These are phyloP conservation scores for Arthrobotrys iridis DNA, from an alignment of 2,329 filamentous ascomycete genomes.

Conservation along the genomic window DNA sequence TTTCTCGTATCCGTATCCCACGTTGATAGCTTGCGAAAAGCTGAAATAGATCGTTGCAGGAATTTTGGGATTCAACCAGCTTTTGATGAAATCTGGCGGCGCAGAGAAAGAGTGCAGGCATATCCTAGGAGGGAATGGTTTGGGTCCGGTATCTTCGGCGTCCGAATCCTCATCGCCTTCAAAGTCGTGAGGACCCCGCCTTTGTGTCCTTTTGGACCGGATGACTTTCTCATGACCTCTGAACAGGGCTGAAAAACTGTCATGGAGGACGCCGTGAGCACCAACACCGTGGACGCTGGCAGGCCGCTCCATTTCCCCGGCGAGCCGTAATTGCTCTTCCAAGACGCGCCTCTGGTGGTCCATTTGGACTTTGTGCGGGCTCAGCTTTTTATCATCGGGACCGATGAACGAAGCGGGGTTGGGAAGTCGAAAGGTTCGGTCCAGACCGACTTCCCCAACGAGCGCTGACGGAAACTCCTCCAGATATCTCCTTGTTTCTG, in stretches of 20 bases:
- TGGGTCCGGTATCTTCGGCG: slow-evolving; percentile 60
- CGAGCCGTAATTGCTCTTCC: slow-evolving; percentile 74
- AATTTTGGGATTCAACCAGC: slow-evolving; percentile 77
- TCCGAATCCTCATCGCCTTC: slow-evolving; percentile 56
- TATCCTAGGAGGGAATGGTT: slow-evolving; percentile 82
- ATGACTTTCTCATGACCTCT: slow-evolving; percentile 74
- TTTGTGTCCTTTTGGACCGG: slow-evolving; percentile 70
- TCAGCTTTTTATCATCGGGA: slow-evolving; percentile 74
- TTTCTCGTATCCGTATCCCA: slow-evolving; percentile 62
- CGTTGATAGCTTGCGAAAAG: slow-evolving; percentile 86
- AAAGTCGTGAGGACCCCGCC: slow-evolving; percentile 55
- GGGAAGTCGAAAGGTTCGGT: slow-evolving; percentile 80
- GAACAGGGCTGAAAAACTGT: slow-evolving; percentile 74
- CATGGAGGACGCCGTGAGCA: slow-evolving; percentile 76
- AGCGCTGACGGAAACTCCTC: slow-evolving; percentile 71
- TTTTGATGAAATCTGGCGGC: slow-evolving; percentile 75
- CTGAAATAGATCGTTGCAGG: slow-evolving; percentile 83
- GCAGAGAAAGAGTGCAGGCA: slow-evolving; percentile 96
- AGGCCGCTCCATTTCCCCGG: slow-evolving; percentile 72
- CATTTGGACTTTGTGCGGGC: slow-evolving; percentile 74
- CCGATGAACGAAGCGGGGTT: slow-evolving; percentile 61
- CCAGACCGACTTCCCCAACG: slow-evolving; percentile 80
- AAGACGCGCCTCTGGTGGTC: slow-evolving; percentile 75
- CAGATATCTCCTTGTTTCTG: slow-evolving; percentile 69
- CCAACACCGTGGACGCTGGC: slow-evolving; percentile 80